Conservation (phyloP, 2,329 filamentous ascomycete species). For the Penicillium sp. region DNA sequence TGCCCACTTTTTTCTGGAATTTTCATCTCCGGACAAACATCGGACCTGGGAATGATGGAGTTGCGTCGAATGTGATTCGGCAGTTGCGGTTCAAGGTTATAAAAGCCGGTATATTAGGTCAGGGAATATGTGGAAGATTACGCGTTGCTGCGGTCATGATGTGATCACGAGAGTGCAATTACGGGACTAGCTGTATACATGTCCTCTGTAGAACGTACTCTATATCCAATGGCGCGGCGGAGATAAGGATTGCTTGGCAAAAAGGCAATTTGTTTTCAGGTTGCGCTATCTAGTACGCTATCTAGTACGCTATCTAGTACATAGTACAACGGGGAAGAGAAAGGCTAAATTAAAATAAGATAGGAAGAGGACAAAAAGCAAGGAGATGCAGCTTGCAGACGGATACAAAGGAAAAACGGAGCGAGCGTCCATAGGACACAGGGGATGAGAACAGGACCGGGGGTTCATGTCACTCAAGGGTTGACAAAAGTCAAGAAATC, state of each 20-base stretch:
- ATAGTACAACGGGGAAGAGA: neutral
- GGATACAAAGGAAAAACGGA: neutral
- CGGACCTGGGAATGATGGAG: neutral
- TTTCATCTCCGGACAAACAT: neutral
- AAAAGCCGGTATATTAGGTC: neutral
- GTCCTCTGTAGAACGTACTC: neutral
- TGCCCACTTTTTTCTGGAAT: neutral
- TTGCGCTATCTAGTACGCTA: neutral
- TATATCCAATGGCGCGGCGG: neutral
- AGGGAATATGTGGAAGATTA: neutral
- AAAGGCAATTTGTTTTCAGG: neutral
- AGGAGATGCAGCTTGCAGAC: neutral
- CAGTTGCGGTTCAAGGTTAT: neutral
- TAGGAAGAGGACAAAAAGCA: neutral
- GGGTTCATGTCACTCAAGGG: slow-evolving; percentile 17
- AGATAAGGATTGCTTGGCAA: neutral
- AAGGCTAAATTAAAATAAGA: neutral
- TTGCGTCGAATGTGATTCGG: neutral
- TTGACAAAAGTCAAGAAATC: slow-evolving; percentile 31
- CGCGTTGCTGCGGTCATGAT: neutral
- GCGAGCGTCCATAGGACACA: neutral
- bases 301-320: neutral
- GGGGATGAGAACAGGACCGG: too few species aligned
- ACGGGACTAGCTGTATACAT: neutral
- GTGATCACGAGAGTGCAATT: neutral